Evolutionary conservation across 2,329 filamentous ascomycete species (phyloP).

Genomic region (Arthrobotrys iridis): DNA sequence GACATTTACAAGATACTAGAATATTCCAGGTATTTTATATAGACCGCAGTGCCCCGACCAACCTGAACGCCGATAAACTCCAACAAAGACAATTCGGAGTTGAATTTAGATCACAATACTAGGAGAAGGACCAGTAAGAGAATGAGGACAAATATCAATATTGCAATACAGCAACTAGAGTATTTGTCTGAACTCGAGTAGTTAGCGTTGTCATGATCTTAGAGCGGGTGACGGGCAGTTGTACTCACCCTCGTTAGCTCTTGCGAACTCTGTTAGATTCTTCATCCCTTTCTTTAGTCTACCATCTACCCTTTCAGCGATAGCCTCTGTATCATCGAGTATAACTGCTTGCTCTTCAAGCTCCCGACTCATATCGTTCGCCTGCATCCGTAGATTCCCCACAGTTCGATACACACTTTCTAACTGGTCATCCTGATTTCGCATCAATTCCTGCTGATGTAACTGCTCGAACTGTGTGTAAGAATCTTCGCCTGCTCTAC

Average conservation of each 20-base stretch:
- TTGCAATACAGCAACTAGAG: conserved; percentile 78
- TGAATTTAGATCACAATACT: conserved; percentile 65
- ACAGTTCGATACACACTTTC: conserved; percentile 94
- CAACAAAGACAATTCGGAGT: neutral
- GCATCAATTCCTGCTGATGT: conserved; percentile 89
- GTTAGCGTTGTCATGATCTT: conserved; percentile 25
- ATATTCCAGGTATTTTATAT: conserved; percentile 22
- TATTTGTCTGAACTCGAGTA: conserved; percentile 24
- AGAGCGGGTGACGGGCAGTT: too few relatives aligned
- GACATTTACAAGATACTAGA: conserved; percentile 8
- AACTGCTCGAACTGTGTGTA: conserved; percentile 89
- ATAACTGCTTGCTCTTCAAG: conserved; percentile 92
- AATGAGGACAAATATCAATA: conserved; percentile 88
- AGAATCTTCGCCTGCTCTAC: conserved; percentile 67
- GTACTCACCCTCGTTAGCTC: conserved; percentile 84
- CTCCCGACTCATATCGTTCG: conserved; percentile 94
- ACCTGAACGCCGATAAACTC: conserved; percentile 44
- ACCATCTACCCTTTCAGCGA: conserved; percentile 87
- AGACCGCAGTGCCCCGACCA: neutral
- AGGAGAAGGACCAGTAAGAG: conserved; percentile 82
- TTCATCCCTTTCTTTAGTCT: conserved; percentile 86
- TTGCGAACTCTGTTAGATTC: conserved; percentile 84
- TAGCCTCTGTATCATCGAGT: conserved; percentile 82
- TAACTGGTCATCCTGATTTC: conserved; percentile 90
- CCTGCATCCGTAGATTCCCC: conserved; percentile 87